A percentile compares a stretch with the other conserved stretches of the same genome.
Conservation (phyloP, 2,329 filamentous ascomycete genomes). For the Fusarium haematococcum region DNA sequence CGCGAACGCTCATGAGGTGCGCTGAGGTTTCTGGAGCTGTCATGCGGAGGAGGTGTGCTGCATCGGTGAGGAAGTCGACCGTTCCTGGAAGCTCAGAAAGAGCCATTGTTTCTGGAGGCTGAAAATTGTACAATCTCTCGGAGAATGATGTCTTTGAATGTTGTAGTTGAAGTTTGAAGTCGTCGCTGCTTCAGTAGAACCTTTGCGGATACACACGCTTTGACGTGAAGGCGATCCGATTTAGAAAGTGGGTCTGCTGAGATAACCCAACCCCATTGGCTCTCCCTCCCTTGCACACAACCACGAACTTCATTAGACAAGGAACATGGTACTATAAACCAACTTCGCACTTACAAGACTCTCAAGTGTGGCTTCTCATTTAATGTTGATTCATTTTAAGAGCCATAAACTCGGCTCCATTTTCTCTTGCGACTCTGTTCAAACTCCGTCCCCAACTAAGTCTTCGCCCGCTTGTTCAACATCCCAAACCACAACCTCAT, state of each 20-base stretch:
- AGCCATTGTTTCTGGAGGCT: constrained; percentile 23
- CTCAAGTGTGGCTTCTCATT: not conserved
- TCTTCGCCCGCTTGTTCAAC: not conserved
- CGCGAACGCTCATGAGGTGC: constrained; percentile 67
- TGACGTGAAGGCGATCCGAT: not conserved
- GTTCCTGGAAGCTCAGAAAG: constrained; percentile 43
- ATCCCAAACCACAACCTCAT: not conserved
- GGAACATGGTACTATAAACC: not conserved
- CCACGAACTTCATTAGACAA: not conserved
- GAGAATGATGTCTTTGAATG: not conserved
- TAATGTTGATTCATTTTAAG: not conserved
- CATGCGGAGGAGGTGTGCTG: constrained; percentile 66
- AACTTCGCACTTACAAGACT: not conserved
- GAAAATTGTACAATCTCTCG: not conserved
- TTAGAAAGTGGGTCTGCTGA: constrained; percentile 7
- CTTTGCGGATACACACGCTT: constrained; percentile 19
- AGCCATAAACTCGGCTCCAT: not conserved
- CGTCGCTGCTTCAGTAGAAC: constrained; percentile 16
- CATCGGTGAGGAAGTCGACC: constrained; percentile 65
- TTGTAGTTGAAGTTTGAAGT: constrained; percentile 1
- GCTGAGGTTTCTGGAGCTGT: constrained; percentile 68
- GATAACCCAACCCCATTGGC: constrained; percentile 9
- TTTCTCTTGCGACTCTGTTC: not conserved
- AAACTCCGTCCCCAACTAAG: not conserved
- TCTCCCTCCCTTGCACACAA: not conserved